Base-by-base conservation (phyloP, 2,329 filamentous ascomycete genomes). In the Ophiostoma quercus region DNA sequence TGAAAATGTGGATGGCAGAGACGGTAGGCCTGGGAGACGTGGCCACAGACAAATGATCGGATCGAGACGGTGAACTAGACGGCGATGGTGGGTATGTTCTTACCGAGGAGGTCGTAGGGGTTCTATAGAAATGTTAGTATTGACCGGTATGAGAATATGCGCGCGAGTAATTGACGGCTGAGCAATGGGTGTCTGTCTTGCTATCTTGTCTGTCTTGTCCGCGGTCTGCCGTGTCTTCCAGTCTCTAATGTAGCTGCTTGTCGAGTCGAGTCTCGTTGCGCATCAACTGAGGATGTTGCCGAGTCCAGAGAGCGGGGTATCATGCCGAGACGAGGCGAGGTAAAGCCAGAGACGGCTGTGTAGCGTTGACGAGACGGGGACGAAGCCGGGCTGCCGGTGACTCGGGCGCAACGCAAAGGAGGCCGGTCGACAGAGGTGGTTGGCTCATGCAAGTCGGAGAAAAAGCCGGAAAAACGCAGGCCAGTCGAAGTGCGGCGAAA, bases 21-120 rank as follows among this genome's bases (percentile, higher is more conserved):
- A 29, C 25, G 25, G 25, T 29, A 29, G 25, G 25, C 25, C 25
- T 29, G 25, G 34, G 34, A 34, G 34, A 3, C 34, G 34, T 34
- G 22, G 22, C 57, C 7, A 51, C 37, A 67, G 69, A 41, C n/a
- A 54, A 25, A 47, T 39, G 32, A 9, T n/a, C n/a, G 41, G 32
- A 14, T 25, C 12, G 39, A 25, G 29, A 32, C 39, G n/a, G 32
- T 16, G 25, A 14, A 51, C 29, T 39, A 11, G 34, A n/a, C 1
- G 39, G 51, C 16, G 63, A 6, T 11, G 57, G 19, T 19, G 25
- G n/a, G 34, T 37, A 29, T 14, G 9, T 68, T 63, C 71, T 74
- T 96, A 98, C 95, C 94, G 87, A 99, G 92, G 85, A 96, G 90
- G 88, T 95, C 94, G 88, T 92, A 98, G 79, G 92, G 90, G 88